Percentiles rank a stretch among this genome's conserved stretches.
These are phyloP conservation scores for Cenchrus fungigraminus DNA, from an alignment of 176 grass and related monocot species.

Conservation along the genomic window DNA sequence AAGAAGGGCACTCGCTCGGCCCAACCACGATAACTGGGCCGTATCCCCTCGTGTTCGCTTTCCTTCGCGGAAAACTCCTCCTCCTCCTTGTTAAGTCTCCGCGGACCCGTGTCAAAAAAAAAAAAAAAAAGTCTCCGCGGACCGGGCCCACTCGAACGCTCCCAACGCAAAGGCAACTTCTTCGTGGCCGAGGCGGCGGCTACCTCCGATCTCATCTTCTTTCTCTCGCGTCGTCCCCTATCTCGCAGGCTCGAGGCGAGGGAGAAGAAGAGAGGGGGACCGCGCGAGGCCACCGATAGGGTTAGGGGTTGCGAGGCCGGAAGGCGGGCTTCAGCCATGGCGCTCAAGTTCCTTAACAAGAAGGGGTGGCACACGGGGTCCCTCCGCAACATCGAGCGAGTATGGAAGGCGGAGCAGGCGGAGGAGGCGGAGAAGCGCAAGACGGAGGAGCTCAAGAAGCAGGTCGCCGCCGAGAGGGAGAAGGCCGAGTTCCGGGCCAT, in stretches of 20 bases:
- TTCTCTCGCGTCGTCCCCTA: background rate
- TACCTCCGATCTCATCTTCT: background rate
- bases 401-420: conserved; percentile 99
- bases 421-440: conserved; percentile 88
- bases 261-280: conserved; percentile 27
- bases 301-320: background rate
- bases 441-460: conserved; percentile 93
- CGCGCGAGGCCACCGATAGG: background rate
- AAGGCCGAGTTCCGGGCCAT: conserved; percentile 88
- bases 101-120: background rate
- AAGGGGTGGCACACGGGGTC: conserved; percentile 99
- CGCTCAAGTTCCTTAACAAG: conserved; percentile 97
- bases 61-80: background rate
- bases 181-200: background rate
- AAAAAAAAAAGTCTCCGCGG: background rate
- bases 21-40: background rate
- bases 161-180: background rate
- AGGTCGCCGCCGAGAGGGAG: conserved; percentile 90
- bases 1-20: too few relatives aligned
- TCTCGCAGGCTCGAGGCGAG: background rate
- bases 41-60: background rate
- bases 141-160: background rate
- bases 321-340: conserved; percentile 54
- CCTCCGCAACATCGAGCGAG: conserved; percentile 91
- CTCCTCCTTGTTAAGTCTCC: background rate